Conservation (phyloP, 768 basidiomycete genomes). For the Lactarius hengduanensis region DNA sequence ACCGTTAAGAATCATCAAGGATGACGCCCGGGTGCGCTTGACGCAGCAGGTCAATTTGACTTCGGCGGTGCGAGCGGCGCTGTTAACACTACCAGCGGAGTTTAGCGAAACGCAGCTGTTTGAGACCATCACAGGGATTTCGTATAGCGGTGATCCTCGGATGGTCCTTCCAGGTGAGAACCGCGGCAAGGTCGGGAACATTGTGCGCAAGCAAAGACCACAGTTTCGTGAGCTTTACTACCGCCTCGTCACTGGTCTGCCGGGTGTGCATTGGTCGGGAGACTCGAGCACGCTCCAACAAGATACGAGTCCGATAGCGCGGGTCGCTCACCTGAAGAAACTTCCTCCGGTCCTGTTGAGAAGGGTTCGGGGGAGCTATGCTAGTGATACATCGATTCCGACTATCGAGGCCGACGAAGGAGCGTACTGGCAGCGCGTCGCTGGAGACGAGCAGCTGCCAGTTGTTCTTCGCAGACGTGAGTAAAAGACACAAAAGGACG, state of each 20-base stretch:
- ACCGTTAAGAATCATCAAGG: slow-evolving; percentile 88
- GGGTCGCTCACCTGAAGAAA: slow-evolving; percentile 73
- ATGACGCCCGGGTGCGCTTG: slow-evolving; percentile 87
- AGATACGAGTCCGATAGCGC: slow-evolving; percentile 65
- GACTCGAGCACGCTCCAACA: slow-evolving; percentile 60
- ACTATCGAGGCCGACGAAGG: slow-evolving; percentile 62
- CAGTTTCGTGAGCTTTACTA: slow-evolving; percentile 91
- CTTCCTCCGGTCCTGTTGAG: slow-evolving; percentile 67
- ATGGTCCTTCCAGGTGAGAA: slow-evolving; percentile 97
- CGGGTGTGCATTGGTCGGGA: slow-evolving; percentile 73
- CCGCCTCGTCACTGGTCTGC: slow-evolving; percentile 70
- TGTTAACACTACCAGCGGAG: slow-evolving; percentile 77
- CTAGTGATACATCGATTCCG: slow-evolving; percentile 36
- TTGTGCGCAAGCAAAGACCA: slow-evolving; percentile 75
- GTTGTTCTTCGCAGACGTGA: slow-evolving; percentile 53
- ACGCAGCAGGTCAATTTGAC: slow-evolving; percentile 93
- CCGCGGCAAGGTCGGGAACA: slow-evolving; percentile 90
- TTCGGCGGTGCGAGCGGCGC: slow-evolving; percentile 85
- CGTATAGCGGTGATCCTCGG: slow-evolving; percentile 87
- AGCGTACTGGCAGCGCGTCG: slow-evolving; percentile 72
- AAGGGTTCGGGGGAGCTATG: slow-evolving; percentile 54
- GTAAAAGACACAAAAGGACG: background rate
- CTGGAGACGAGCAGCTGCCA: slow-evolving; percentile 58
- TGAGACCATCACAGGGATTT: slow-evolving; percentile 79
- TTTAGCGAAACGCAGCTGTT: slow-evolving; percentile 86